Percentiles rank a stretch among this genome's conserved stretches.
phyloP scores from a whole-genome alignment of 345 rosid genomes.

The Bruguiera gymnorhiza region DNA sequence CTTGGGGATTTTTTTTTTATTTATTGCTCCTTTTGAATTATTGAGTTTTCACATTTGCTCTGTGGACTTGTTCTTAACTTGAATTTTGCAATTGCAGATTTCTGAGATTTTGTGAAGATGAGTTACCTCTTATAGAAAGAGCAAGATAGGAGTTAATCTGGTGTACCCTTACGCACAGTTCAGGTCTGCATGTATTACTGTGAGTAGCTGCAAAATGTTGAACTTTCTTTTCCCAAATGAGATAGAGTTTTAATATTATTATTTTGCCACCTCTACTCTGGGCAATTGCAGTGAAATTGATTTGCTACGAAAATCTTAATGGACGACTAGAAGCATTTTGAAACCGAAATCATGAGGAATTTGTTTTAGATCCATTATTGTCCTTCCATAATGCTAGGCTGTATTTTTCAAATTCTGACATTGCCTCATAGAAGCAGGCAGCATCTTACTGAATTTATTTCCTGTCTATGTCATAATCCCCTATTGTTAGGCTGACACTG shows the following conservation, averaged over 20 bases:
- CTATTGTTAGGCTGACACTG: too few species aligned
- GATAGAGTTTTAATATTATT: not conserved
- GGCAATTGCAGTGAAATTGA: too few species aligned
- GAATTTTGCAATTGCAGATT: conserved; percentile 48
- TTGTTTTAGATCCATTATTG: too few species aligned
- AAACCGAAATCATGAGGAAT: too few species aligned
- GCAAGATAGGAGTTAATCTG: conserved; percentile 3
- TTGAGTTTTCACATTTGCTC: not conserved
- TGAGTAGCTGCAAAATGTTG: conserved; percentile 9
- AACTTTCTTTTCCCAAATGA: not conserved
- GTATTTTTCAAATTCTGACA: too few species aligned
- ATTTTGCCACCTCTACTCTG: too few species aligned
- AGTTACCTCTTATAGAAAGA: conserved; percentile 9
- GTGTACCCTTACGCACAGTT: conserved; percentile 9
- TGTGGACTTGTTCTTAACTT: conserved; percentile 12
- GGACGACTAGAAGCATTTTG: too few species aligned
- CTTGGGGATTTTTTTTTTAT: not conserved
- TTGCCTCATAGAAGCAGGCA: too few species aligned
- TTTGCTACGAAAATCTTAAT: too few species aligned
- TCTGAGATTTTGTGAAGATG: conserved; percentile 67
- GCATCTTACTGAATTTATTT: too few species aligned
- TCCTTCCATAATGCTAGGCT: too few species aligned
- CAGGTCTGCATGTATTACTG: conserved; percentile 6
- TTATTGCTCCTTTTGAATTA: not conserved
- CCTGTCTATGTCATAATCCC: too few species aligned